A percentile compares a stretch with the other conserved stretches of the same genome.
Evolutionary conservation across 306 rosid genomes (phyloP).

Genomic region (Rosa rugosa): DNA sequence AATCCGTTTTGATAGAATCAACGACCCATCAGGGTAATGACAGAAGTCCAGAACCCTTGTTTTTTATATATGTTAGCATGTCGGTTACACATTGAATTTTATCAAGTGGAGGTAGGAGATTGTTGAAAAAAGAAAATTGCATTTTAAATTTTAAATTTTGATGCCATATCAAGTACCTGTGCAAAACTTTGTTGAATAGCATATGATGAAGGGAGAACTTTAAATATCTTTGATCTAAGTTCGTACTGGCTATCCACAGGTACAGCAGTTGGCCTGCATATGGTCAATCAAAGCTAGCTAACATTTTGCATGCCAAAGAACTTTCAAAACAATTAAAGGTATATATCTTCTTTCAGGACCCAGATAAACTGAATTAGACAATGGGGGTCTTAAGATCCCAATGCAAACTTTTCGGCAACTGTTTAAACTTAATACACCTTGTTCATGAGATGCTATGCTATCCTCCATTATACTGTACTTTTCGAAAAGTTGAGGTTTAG

Average conservation of each 20-base stretch:
- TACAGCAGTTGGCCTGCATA: constrained; percentile 66
- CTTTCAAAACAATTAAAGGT: constrained; percentile 69
- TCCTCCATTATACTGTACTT: neutral
- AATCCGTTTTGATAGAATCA: constrained; percentile 60
- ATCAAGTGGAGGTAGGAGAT: too few relatives aligned
- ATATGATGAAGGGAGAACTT: constrained; percentile 13
- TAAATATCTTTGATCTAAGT: neutral
- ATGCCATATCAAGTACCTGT: neutral
- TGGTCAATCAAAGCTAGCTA: constrained; percentile 93
- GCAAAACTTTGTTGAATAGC: neutral
- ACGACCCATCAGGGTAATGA: constrained; percentile 60
- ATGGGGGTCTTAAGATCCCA: neutral
- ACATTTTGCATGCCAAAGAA: constrained; percentile 83
- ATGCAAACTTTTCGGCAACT: neutral
- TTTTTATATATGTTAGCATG: neutral
- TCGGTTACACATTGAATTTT: neutral
- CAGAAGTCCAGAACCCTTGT: neutral
- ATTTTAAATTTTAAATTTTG: neutral
- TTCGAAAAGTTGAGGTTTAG: neutral
- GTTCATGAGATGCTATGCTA: neutral
- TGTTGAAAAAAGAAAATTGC: too few relatives aligned
- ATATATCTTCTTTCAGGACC: constrained; percentile 21
- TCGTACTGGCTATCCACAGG: constrained; percentile 37
- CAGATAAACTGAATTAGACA: constrained; percentile 13
- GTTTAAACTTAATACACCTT: neutral